These are phyloP conservation scores for Penicillium sp. DNA, from an alignment of 2,329 filamentous ascomycete genomes.

Conservation along the genomic window DNA sequence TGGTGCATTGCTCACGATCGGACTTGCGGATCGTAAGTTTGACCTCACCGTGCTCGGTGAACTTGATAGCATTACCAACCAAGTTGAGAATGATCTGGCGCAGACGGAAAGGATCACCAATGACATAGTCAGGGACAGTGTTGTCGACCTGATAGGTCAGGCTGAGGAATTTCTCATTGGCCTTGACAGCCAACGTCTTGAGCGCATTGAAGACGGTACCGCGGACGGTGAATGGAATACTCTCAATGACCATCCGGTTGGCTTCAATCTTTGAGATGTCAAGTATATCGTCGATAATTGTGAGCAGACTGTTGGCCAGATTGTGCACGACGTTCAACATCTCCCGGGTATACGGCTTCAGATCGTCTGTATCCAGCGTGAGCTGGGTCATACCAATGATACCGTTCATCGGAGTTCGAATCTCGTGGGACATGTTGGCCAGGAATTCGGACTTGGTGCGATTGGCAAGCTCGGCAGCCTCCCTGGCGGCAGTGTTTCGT, in stretches of 20 bases:
- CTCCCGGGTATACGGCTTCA: slow-evolving; percentile 93
- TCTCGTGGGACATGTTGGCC: slow-evolving; percentile 99
- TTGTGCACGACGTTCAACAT: slow-evolving; percentile 99
- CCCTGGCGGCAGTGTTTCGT: slow-evolving; percentile 90
- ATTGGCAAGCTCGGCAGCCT: slow-evolving; percentile 94
- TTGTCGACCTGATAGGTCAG: slow-evolving; percentile 92
- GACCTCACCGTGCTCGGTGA: slow-evolving; percentile 95
- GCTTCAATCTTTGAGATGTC: slow-evolving; percentile 82
- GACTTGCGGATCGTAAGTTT: slow-evolving; percentile 85
- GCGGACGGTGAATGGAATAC: slow-evolving; percentile 92
- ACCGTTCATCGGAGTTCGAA: slow-evolving; percentile 94
- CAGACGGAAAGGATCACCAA: slow-evolving; percentile 94
- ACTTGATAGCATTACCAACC: slow-evolving; percentile 98
- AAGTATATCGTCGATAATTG: slow-evolving; percentile 84
- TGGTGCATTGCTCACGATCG: slow-evolving; percentile 64
- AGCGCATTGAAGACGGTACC: slow-evolving; percentile 96
- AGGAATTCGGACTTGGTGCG: slow-evolving; percentile 98
- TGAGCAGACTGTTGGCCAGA: slow-evolving; percentile 90
- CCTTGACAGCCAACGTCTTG: slow-evolving; percentile 95
- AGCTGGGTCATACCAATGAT: slow-evolving; percentile 98
- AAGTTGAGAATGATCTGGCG: slow-evolving; percentile 96
- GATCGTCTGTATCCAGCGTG: slow-evolving; percentile 89
- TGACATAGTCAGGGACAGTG: slow-evolving; percentile 89
- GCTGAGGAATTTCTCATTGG: slow-evolving; percentile 92
- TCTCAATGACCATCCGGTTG: slow-evolving; percentile 96